Evolutionary conservation across 495 filamentous ascomycete species (phyloP).

Genomic region (Lepidopterella palustris): DNA sequence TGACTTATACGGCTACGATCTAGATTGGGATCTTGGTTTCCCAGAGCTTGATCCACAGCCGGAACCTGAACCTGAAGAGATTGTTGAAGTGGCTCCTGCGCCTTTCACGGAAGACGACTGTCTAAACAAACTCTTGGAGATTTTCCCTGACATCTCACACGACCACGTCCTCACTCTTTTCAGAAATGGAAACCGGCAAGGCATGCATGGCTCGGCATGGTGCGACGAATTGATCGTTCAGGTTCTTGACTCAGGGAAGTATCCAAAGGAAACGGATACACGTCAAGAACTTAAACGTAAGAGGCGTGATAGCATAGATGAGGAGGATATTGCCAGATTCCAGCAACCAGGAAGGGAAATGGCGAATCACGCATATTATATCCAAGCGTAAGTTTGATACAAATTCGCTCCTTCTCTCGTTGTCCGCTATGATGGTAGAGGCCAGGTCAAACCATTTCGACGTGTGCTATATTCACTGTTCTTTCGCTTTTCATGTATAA

Average conservation of each 20-base stretch:
- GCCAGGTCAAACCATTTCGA: neutral
- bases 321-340: conserved; percentile 10
- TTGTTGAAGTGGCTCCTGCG: neutral
- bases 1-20: neutral
- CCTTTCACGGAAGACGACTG: conserved; percentile 24
- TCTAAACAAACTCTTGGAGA: conserved; percentile 32
- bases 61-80: neutral
- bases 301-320: conserved; percentile 23
- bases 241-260: conserved; percentile 22
- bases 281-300: conserved; percentile 30
- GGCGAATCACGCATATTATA: neutral
- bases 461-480: neutral
- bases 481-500: neutral
- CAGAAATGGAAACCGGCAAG: conserved; percentile 9
- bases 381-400: conserved; percentile 2
- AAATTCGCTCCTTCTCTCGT: too few species aligned
- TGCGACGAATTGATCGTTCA: conserved; percentile 26
- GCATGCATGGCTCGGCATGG: neutral
- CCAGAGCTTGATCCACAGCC: neutral
- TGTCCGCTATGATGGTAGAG: too few species aligned
- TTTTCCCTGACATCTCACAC: conserved; percentile 36
- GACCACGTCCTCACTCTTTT: conserved; percentile 32
- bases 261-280: conserved; percentile 32
- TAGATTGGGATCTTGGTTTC: neutral
- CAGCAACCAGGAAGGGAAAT: neutral